These are phyloP conservation scores for Sphagnum tenellum DNA, from an alignment of 225 moss, liverwort and hornwort species.

Conservation along the genomic window DNA sequence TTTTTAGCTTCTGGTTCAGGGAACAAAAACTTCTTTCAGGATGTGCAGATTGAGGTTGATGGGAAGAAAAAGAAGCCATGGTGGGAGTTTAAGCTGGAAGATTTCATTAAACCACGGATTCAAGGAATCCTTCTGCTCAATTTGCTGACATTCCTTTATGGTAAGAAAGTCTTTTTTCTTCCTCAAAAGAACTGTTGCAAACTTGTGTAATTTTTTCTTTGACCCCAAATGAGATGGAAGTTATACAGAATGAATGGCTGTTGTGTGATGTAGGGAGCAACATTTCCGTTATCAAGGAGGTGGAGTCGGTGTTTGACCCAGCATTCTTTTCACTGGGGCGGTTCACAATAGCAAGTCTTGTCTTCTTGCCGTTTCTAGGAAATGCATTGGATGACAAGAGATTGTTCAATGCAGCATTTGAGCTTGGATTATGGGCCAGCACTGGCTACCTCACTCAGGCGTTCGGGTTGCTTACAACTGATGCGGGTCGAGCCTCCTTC, in stretches of 20 bases:
- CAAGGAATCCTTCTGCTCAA: slow-evolving; percentile 70
- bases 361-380: slow-evolving; percentile 64
- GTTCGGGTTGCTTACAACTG: slow-evolving; percentile 65
- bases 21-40: no score
- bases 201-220: neutral
- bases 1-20: no score
- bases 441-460: slow-evolving; percentile 70
- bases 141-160: slow-evolving; percentile 49
- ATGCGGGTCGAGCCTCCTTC: slow-evolving; percentile 74
- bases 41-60: no score
- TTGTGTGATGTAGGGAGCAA: slow-evolving; percentile 53
- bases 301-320: slow-evolving; percentile 51
- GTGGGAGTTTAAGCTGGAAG: slow-evolving; percentile 26
- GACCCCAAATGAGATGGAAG: neutral
- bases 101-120: slow-evolving; percentile 37
- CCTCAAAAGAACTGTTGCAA: neutral
- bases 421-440: slow-evolving; percentile 69
- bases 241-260: neutral
- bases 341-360: slow-evolving; percentile 58
- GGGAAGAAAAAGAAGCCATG: no score
- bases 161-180: slow-evolving; percentile 19
- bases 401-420: slow-evolving; percentile 46
- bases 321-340: slow-evolving; percentile 65
- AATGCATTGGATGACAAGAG: slow-evolving; percentile 23
- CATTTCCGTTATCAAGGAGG: slow-evolving; percentile 52